Evolutionary conservation across 73 alveolate genomes (phyloP), one percentile per base, ranked within the genome.

Genomic region (Paramecium tetraurelia): DNA sequence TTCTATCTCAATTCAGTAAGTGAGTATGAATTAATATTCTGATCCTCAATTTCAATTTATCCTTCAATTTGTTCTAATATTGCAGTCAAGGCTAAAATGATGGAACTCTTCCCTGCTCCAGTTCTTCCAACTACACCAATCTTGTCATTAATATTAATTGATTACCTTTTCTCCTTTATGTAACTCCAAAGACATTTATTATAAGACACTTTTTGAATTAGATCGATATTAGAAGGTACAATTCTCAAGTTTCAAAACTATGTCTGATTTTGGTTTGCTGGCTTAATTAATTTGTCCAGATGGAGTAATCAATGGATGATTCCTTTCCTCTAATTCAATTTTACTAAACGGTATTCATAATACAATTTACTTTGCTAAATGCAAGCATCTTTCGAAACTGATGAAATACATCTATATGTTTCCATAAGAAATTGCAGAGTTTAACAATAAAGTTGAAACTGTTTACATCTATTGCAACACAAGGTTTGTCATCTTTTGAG

Each of bases 11-110:
- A 11, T 59, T 59, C 20, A 59, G 11, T 9, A 24, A 59, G 94
- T 1, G 96, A 96, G n/a, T 96, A 59, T n/a, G 80, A 59, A 59
- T 59, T 59, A 59, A 29, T 29, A 9, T 59, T 29, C 21, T 59
- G 7, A 24, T 29, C 80, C 6, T 24, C 35, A 59, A 24, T 24
- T 24, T 59, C 35, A n/a, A 59, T 20, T 59, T 59, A 22, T 20
- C 80, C 80, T 59, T 59, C 35, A 20, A 29, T 24, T 24, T 59
- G 18, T 11, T 59, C 80, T 20, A 59, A 24, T 1, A 59, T 24
- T 20, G 35, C 5, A 24, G 80, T 59, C n/a, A 59, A 24, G 5
- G 80, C 80, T 20, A 24, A 59, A 24, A 29, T 59, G 7, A 59
- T 24, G 9, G 44, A 59, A 59, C 44, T 59, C 14, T 59, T 59